phyloP scores from a whole-genome alignment of 2,329 filamentous ascomycete species.

The Verticillium zaregamsianum region DNA sequence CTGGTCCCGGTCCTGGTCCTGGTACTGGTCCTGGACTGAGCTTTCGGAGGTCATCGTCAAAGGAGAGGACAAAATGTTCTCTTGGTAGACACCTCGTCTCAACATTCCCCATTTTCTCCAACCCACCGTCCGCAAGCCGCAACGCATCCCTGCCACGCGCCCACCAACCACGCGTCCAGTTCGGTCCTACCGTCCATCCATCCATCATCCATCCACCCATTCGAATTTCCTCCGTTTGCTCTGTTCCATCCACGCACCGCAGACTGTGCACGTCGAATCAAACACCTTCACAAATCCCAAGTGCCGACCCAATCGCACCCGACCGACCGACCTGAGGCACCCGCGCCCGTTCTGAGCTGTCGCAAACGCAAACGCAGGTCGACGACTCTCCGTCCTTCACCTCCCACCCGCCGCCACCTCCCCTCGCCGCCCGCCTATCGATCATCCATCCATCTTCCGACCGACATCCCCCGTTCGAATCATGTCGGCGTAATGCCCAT shows the following conservation, averaged over 20 bases:
- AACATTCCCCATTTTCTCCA: too few relatives aligned
- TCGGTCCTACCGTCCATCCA: not conserved
- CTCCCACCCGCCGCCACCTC: not conserved
- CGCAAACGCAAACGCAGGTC: not conserved
- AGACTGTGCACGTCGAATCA: not conserved
- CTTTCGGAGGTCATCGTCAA: too few relatives aligned
- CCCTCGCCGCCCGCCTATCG: not conserved
- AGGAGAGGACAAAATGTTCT: too few relatives aligned
- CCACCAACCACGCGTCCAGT: not conserved
- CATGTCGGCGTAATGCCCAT: not conserved
- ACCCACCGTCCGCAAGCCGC: too few relatives aligned
- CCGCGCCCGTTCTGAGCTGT: not conserved
- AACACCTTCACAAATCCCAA: not conserved
- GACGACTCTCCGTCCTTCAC: not conserved
- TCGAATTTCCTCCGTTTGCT: not conserved
- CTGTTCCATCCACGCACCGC: not conserved
- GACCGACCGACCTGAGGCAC: not conserved
- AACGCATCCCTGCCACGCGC: not conserved
- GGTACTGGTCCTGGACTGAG: too few relatives aligned
- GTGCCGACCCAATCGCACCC: not conserved
- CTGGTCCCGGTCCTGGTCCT: too few relatives aligned
- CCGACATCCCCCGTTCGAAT: not conserved
- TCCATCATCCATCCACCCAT: not conserved
- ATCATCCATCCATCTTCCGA: not conserved
- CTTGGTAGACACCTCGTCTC: too few relatives aligned